Conservation (phyloP, 1,284 basidiomycete species). For the Trichosporon coremiiforme region DNA sequence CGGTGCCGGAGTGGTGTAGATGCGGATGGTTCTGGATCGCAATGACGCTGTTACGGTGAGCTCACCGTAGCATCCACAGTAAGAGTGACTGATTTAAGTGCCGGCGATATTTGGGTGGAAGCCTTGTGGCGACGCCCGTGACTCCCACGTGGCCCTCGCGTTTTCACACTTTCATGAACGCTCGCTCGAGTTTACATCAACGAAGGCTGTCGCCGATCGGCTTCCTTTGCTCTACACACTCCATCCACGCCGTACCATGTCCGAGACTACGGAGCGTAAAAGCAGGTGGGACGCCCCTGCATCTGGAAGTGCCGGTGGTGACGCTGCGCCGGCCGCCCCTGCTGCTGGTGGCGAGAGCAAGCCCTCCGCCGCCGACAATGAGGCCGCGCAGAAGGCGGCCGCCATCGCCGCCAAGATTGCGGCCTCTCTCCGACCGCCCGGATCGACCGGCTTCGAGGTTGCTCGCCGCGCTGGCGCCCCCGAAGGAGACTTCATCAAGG, state of each 20-base stretch:
- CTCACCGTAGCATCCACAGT: constrained; percentile 8
- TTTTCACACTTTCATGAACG: neutral
- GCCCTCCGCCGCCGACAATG: constrained; percentile 59
- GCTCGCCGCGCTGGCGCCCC: constrained; percentile 65
- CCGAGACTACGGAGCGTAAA: constrained; percentile 31
- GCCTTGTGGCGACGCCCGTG: constrained; percentile 17
- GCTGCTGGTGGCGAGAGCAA: constrained; percentile 40
- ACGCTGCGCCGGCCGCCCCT: constrained; percentile 36
- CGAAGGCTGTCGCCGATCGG: neutral
- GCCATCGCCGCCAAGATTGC: constrained; percentile 86
- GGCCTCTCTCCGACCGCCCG: constrained; percentile 65
- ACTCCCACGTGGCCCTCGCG: constrained; percentile 24
- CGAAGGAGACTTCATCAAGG: constrained; percentile 81
- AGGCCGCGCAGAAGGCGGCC: constrained; percentile 67
- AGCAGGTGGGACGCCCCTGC: constrained; percentile 31
- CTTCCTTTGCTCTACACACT: constrained; percentile 2
- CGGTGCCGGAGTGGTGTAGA: constrained; percentile 3
- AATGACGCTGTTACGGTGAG: constrained; percentile 14
- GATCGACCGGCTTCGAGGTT: constrained; percentile 57
- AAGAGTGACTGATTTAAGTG: neutral
- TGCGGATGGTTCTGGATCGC: constrained; percentile 12
- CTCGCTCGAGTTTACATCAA: constrained; percentile 5
- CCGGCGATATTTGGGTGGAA: constrained; percentile 4
- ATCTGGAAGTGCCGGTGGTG: constrained; percentile 3
- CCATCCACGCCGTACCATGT: constrained; percentile 23